Evolutionary conservation across 192 early-diverging fungal genomes (phyloP).

Genomic region (Radiomyces spectabilis): DNA sequence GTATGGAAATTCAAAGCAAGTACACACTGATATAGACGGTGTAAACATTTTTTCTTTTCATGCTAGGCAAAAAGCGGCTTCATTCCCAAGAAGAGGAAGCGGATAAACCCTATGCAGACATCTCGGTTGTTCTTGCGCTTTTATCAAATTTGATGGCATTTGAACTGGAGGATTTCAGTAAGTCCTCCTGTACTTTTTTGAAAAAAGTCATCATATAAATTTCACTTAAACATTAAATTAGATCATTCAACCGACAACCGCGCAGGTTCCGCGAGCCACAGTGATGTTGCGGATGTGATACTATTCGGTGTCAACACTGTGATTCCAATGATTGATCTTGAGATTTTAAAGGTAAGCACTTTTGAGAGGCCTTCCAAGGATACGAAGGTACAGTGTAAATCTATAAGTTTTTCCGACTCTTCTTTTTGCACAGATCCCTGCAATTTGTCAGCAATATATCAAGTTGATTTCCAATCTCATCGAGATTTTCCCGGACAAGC

Average conservation of each 20-base stretch:
- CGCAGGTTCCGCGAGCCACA: background rate
- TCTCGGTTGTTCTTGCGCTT: constrained; percentile 51
- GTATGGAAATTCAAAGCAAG: too few relatives aligned
- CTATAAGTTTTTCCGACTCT: too few relatives aligned
- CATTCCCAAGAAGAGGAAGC: constrained; percentile 40
- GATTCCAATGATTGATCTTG: constrained; percentile 60
- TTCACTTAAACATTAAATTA: background rate
- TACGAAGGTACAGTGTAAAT: too few relatives aligned
- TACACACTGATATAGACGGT: too few relatives aligned
- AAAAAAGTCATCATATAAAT: background rate
- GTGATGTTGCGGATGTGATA: constrained; percentile 56
- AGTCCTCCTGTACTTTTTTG: background rate
- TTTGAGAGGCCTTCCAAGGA: too few relatives aligned
- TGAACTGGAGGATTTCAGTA: constrained; percentile 49
- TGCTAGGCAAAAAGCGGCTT: constrained; percentile 38
- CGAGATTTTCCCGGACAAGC: constrained; percentile 55
- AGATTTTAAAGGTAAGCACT: constrained; percentile 56
- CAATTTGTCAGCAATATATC: constrained; percentile 58
- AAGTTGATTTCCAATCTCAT: constrained; percentile 55
- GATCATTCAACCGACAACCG: background rate
- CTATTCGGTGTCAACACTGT: constrained; percentile 64
- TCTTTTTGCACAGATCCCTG: constrained; percentile 38
- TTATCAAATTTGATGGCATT: constrained; percentile 51
- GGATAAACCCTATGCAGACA: constrained; percentile 60
- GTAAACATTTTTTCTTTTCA: too few relatives aligned